Percentiles rank a stretch among this genome's conserved stretches.
Conservation (phyloP, 2,329 filamentous ascomycete genomes). For the Alternaria gaisen region DNA sequence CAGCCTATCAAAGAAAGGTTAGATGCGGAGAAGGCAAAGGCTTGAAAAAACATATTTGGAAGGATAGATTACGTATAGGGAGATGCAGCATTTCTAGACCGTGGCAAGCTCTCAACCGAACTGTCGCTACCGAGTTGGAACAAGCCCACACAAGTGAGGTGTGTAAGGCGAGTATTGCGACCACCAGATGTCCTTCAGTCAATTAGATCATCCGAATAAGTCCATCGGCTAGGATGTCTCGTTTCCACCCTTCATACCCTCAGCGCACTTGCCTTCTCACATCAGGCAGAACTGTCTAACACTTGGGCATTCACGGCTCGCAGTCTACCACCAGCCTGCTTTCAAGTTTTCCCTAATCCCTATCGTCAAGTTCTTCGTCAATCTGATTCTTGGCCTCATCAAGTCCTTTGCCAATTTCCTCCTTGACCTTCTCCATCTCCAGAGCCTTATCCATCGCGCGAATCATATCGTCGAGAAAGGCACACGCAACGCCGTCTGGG, state of each 20-base stretch:
- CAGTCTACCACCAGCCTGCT: not conserved
- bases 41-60: conserved; percentile 7
- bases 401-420: not conserved
- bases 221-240: no score
- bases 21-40: conserved; percentile 26
- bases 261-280: not conserved
- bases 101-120: not conserved
- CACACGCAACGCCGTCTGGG: not conserved
- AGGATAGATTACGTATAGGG: not conserved
- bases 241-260: no score
- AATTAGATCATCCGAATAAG: no score
- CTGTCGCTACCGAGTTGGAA: not conserved
- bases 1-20: conserved; percentile 32
- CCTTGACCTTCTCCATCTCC: not conserved
- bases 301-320: not conserved
- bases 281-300: not conserved
- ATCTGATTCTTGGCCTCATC: no score
- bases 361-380: not conserved
- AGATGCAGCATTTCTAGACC: not conserved
- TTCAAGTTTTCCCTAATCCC: no score
- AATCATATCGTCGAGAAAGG: not conserved
- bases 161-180: not conserved
- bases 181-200: not conserved
- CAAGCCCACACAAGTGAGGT: not conserved
- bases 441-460: no score